These are phyloP conservation scores for Phytophthora hybrid DNA, from an alignment of 352 stramenopile species.

Conservation along the genomic window DNA sequence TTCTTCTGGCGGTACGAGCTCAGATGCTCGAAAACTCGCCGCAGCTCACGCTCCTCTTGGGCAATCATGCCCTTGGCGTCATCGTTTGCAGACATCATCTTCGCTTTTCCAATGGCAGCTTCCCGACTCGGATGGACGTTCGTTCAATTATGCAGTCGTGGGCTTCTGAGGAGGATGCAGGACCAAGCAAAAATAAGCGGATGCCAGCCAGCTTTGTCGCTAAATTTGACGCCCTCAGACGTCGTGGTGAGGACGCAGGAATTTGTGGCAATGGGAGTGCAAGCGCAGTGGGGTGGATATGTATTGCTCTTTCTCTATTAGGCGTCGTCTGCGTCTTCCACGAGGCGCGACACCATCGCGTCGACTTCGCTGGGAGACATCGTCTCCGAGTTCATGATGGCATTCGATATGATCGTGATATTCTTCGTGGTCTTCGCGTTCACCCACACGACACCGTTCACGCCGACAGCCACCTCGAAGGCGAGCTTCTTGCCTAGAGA, in stretches of 20 bases:
- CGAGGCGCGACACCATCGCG: constrained; percentile 80
- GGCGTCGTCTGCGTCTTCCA: constrained; percentile 61
- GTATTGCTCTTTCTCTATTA: constrained; percentile 41
- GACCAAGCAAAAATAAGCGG: constrained; percentile 21
- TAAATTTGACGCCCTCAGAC: constrained; percentile 25
- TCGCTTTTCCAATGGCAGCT: neutral
- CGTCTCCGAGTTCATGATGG: constrained; percentile 89
- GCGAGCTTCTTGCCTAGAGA: constrained; percentile 83
- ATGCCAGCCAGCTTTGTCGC: constrained; percentile 3
- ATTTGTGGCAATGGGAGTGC: no score
- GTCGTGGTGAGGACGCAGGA: neutral
- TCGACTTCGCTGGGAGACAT: constrained; percentile 84
- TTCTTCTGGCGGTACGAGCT: constrained; percentile 93
- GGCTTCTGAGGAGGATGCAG: neutral
- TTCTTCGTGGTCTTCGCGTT: constrained; percentile 89
- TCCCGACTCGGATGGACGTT: neutral
- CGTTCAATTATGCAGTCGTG: neutral
- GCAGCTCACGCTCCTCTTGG: constrained; percentile 95
- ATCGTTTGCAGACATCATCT: constrained; percentile 80
- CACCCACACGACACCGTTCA: constrained; percentile 97
- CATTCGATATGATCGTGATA: constrained; percentile 89
- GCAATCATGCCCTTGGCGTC: constrained; percentile 91
- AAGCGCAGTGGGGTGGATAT: neutral
- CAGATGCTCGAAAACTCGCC: constrained; percentile 94
- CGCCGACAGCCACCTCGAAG: constrained; percentile 96